A percentile compares a stretch with the other conserved stretches of the same genome.
These are phyloP conservation scores for Euphorbia celastroides DNA, from an alignment of 441 rosid genomes.

Conservation along the genomic window DNA sequence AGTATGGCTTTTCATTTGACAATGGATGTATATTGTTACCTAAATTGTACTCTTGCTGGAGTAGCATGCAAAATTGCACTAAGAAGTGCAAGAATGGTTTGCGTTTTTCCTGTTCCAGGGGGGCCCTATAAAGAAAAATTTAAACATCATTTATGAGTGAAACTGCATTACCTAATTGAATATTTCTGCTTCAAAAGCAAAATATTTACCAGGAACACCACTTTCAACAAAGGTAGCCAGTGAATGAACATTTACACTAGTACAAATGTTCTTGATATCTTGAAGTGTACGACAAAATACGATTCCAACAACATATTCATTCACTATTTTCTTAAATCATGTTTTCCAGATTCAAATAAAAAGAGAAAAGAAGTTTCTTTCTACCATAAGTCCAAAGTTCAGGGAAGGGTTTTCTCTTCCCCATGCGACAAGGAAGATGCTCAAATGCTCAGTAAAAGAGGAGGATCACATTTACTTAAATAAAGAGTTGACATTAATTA, in stretches of 20 bases:
- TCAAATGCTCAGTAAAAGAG: too few species aligned
- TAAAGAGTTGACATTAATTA: too few species aligned
- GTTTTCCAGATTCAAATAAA: not conserved
- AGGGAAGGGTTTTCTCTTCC: not conserved
- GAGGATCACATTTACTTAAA: too few species aligned
- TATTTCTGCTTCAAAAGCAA: too few species aligned
- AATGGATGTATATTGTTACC: conserved; percentile 34
- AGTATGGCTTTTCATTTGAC: not conserved
- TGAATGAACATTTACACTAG: not conserved
- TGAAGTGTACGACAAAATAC: not conserved
- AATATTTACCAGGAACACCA: too few species aligned
- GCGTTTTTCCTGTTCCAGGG: conserved; percentile 98
- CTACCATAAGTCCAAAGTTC: not conserved
- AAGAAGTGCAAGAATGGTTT: conserved; percentile 87
- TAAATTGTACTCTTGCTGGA: conserved; percentile 65
- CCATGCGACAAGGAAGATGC: not conserved
- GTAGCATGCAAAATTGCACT: conserved; percentile 96
- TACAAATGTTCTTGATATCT: not conserved
- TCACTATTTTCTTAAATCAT: not conserved
- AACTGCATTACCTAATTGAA: not conserved
- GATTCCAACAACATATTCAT: not conserved
- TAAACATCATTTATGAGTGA: conserved; percentile 19
- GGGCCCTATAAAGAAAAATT: conserved; percentile 59
- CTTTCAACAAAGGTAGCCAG: not conserved
- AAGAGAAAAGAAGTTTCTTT: not conserved